These are phyloP conservation scores for Pilasporangium apinafurcum DNA, from an alignment of 352 stramenopile genomes.

Conservation along the genomic window DNA sequence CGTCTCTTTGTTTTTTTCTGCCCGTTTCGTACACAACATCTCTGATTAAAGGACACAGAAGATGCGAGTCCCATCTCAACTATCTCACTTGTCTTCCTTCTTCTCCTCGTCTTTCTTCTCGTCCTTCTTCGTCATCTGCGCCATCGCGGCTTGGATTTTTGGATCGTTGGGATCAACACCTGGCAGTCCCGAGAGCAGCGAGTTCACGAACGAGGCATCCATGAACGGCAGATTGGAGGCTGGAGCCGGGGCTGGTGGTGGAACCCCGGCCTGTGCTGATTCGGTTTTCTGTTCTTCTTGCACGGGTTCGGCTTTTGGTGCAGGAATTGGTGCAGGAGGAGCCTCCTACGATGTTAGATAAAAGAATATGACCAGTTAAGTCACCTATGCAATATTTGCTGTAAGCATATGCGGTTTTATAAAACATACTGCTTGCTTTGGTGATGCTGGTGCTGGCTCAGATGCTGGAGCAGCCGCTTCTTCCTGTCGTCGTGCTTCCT, in stretches of 20 bases:
- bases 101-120: conserved; percentile 79
- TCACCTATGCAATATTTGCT: no score
- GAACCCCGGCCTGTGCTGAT: conserved; percentile 10
- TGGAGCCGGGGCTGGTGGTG: conserved; percentile 63
- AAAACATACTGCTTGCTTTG: conserved; percentile 1
- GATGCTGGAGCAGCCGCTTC: conserved; percentile 18
- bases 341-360: conserved; percentile 3
- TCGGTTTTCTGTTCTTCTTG: conserved; percentile 5
- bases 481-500: conserved; percentile 42
- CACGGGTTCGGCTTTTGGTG: conserved; percentile 14
- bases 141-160: conserved; percentile 89
- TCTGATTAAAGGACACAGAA: not conserved
- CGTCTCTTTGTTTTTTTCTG: no score
- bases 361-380: not conserved
- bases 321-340: conserved; percentile 3
- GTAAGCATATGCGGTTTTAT: not conserved
- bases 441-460: conserved; percentile 17
- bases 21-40: no score
- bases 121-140: conserved; percentile 78
- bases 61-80: not conserved
- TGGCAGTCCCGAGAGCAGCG: conserved; percentile 79
- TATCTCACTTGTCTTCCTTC: conserved; percentile 76
- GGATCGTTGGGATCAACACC: conserved; percentile 91
- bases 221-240: conserved; percentile 85
- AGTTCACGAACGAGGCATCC: conserved; percentile 88